Evolutionary conservation across 176 grass and related monocot genomes (phyloP).

Genomic region (Paspalum notatum): DNA sequence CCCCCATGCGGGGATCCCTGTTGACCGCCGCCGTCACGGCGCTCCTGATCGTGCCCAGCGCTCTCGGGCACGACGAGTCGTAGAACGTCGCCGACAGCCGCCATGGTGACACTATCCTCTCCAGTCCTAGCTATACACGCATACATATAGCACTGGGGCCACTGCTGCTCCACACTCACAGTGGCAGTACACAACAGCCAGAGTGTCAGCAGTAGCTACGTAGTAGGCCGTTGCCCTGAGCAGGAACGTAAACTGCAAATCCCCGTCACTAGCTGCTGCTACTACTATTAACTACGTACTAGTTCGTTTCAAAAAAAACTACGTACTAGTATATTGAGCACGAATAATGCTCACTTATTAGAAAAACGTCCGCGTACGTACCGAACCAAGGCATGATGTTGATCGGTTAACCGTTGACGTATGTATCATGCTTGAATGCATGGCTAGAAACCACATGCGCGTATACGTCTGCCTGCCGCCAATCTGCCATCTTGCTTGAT

Average conservation of each 20-base stretch:
- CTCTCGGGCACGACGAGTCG: slow-evolving; percentile 62
- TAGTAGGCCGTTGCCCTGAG: too few species aligned
- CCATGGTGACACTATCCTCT: slow-evolving; percentile 45
- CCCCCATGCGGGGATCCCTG: slow-evolving; percentile 63
- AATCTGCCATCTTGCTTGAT: not conserved
- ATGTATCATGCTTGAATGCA: not conserved
- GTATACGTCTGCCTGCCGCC: too few species aligned
- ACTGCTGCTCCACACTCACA: too few species aligned
- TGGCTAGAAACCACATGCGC: not conserved
- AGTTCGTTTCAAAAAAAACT: too few species aligned
- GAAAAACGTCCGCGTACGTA: not conserved
- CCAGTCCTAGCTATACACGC: too few species aligned
- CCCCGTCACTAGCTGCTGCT: too few species aligned
- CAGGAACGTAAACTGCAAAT: too few species aligned
- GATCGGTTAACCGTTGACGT: not conserved
- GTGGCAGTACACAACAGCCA: too few species aligned
- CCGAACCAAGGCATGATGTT: not conserved
- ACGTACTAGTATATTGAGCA: too few species aligned
- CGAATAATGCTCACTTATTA: not conserved
- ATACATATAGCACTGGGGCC: too few species aligned
- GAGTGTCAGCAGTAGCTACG: too few species aligned
- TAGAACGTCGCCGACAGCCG: slow-evolving; percentile 85
- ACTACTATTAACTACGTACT: too few species aligned
- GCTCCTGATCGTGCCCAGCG: slow-evolving; percentile 59
- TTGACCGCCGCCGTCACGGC: slow-evolving; percentile 54